Conservation (phyloP, 2,329 filamentous ascomycete genomes). For the Scytalidium sp. region DNA sequence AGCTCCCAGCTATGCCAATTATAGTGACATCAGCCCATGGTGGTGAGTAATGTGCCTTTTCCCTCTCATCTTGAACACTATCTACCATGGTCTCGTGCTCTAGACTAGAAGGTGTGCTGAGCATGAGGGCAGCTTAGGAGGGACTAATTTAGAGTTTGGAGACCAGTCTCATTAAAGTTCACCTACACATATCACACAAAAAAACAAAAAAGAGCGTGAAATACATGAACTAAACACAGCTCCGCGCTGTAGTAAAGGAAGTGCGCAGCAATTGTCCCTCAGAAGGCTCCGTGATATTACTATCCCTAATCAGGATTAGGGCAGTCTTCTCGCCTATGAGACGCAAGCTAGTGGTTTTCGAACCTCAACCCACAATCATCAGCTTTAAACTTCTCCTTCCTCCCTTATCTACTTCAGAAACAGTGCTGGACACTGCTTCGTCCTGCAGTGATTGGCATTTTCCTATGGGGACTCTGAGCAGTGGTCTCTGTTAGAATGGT, state of each 20-base stretch:
- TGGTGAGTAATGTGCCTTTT: constrained; percentile 74
- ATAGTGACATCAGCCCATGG: constrained; percentile 97
- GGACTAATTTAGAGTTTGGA: neutral
- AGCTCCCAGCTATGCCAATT: constrained; percentile 93
- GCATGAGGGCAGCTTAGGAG: too few species aligned
- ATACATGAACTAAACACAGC: neutral
- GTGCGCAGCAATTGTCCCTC: neutral
- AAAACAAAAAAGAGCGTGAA: neutral
- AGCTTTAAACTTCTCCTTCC: neutral
- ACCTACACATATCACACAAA: neutral
- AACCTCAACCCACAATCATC: neutral
- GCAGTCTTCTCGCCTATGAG: neutral
- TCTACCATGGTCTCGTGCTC: constrained; percentile 15
- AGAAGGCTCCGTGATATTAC: neutral
- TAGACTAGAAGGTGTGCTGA: too few species aligned
- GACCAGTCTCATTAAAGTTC: neutral
- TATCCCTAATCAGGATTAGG: neutral
- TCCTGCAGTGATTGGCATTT: constrained; percentile 4
- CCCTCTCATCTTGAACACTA: constrained; percentile 9
- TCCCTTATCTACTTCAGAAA: constrained; percentile 2
- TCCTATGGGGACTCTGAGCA: constrained; percentile 19
- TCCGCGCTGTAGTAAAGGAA: neutral
- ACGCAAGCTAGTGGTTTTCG: neutral
- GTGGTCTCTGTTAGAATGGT: constrained; percentile 25
- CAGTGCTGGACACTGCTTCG: constrained; percentile 27